Conservation (phyloP, 1,284 basidiomycete species). For the Ustilago crameri region DNA sequence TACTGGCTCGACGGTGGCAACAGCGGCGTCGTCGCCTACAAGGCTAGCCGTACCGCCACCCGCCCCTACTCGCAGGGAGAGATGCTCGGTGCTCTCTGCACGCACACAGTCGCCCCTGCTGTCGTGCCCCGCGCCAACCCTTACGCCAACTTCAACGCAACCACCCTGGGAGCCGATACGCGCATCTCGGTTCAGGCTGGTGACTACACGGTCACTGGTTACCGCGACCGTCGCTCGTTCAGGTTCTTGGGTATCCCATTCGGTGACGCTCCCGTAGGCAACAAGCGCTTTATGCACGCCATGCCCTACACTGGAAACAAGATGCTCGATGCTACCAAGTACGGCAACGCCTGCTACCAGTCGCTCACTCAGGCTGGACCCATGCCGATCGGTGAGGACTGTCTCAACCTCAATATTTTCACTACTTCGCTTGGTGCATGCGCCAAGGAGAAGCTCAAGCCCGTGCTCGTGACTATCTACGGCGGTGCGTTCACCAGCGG, state of each 20-base stretch:
- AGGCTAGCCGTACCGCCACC: conserved; percentile 14
- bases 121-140: conserved; percentile 12
- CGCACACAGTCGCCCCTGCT: conserved; percentile 26
- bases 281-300: conserved; percentile 40
- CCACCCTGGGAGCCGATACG: conserved; percentile 11
- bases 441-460: conserved; percentile 69
- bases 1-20: conserved; percentile 23
- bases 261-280: conserved; percentile 33
- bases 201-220: conserved; percentile 38
- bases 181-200: conserved; percentile 22
- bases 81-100: conserved; percentile 44
- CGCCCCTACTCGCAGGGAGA: conserved; percentile 20
- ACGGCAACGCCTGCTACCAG: conserved; percentile 37
- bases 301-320: conserved; percentile 36
- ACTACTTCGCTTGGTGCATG: conserved; percentile 69
- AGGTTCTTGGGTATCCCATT: conserved; percentile 45
- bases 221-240: conserved; percentile 39
- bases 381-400: conserved; percentile 68
- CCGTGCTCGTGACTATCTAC: conserved; percentile 73
- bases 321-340: conserved; percentile 37
- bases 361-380: conserved; percentile 13
- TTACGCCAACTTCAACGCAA: conserved; percentile 15
- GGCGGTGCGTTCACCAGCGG: conserved; percentile 69
- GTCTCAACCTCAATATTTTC: conserved; percentile 74
- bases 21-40: conserved; percentile 24